These are phyloP conservation scores for Chaetomium cochliodes DNA, from an alignment of 495 filamentous ascomycete species.

Conservation along the genomic window DNA sequence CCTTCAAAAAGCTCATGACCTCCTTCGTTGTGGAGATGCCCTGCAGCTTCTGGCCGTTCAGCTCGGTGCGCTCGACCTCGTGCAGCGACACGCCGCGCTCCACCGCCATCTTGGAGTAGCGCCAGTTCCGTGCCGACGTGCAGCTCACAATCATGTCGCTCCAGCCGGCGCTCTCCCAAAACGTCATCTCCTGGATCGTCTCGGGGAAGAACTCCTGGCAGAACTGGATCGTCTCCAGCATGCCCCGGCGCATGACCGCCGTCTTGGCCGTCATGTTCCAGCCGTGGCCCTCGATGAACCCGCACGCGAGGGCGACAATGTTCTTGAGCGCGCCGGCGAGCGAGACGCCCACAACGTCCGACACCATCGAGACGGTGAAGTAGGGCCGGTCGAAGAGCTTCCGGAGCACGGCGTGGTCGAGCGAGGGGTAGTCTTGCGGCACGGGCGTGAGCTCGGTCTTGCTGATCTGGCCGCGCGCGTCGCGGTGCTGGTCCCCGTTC, in stretches of 20 bases:
- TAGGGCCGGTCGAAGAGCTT: constrained; percentile 94
- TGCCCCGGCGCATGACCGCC: constrained; percentile 91
- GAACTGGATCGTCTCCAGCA: constrained; percentile 94
- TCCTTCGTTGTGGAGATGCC: constrained; percentile 89
- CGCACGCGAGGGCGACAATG: constrained; percentile 89
- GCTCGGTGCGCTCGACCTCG: constrained; percentile 81
- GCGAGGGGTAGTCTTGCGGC: constrained; percentile 73
- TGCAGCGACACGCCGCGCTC: constrained; percentile 75
- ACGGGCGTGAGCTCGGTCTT: constrained; percentile 67
- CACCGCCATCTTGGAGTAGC: constrained; percentile 85
- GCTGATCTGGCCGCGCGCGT: constrained; percentile 59
- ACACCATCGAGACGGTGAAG: constrained; percentile 91
- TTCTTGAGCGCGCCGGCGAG: constrained; percentile 97
- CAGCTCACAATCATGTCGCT: constrained; percentile 96
- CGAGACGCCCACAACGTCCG: constrained; percentile 91
- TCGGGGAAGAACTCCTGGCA: constrained; percentile 87
- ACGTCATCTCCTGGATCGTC: constrained; percentile 73
- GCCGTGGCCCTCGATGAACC: constrained; percentile 90
- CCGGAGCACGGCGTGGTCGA: constrained; percentile 76
- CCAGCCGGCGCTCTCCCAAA: constrained; percentile 93
- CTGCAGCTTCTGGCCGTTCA: constrained; percentile 97
- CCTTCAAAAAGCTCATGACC: constrained; percentile 83
- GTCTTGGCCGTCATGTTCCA: constrained; percentile 99
- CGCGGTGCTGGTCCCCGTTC: constrained; percentile 60
- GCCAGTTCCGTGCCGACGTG: constrained; percentile 86